phyloP scores from a whole-genome alignment of 176 grass and related monocot genomes.

The Calamus simplicifolius region DNA sequence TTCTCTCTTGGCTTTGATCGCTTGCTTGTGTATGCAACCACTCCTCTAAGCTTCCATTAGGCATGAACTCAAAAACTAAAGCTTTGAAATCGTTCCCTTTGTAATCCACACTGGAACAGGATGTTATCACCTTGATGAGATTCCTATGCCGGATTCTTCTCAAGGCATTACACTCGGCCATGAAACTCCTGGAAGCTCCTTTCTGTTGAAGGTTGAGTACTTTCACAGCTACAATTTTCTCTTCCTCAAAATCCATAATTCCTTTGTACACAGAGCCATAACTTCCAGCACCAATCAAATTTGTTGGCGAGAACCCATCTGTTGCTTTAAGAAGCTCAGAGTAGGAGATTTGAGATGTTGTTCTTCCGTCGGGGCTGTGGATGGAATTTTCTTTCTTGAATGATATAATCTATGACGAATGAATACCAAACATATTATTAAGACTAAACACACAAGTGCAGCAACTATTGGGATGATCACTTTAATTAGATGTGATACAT shows the following conservation, averaged over 20 bases:
- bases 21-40: no score
- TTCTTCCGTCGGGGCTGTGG: no score
- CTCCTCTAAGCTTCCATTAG: constrained; percentile 27
- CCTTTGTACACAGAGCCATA: constrained; percentile 47
- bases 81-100: constrained; percentile 4
- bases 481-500: no score
- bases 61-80: constrained; percentile 51
- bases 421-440: no score
- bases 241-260: background rate
- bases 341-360: constrained; percentile 23
- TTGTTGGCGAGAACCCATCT: constrained; percentile 27
- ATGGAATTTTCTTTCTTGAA: no score
- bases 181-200: constrained; percentile 32
- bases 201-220: constrained; percentile 28
- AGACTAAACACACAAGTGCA: no score
- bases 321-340: constrained; percentile 35
- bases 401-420: no score
- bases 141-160: no score
- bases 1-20: no score
- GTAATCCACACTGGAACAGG: no score
- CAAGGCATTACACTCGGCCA: constrained; percentile 1
- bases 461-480: no score
- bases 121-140: no score
- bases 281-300: constrained; percentile 34
- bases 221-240: constrained; percentile 31